Percentiles rank a stretch among this genome's conserved stretches.
These are phyloP conservation scores for Handroanthus guayacan DNA, from an alignment of 257 asterid genomes.

Conservation along the genomic window DNA sequence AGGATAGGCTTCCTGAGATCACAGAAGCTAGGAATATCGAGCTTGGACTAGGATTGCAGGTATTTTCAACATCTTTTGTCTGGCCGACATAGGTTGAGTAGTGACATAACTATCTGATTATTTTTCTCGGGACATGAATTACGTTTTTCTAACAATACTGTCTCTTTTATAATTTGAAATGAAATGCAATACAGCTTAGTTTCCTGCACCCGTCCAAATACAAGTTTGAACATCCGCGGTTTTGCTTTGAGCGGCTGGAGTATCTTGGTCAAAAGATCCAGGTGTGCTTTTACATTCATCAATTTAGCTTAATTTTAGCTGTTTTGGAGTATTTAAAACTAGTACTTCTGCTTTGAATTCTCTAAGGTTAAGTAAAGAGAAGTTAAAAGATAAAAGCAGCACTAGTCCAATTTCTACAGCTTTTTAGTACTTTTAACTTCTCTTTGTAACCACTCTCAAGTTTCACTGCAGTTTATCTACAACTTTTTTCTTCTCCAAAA, in stretches of 20 bases:
- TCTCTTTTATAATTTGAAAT: neutral
- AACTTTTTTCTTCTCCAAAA: no score
- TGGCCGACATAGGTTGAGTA: neutral
- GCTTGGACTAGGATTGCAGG: slow-evolving; percentile 99
- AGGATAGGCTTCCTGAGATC: slow-evolving; percentile 83
- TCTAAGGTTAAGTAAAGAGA: no score
- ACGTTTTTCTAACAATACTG: slow-evolving; percentile 10
- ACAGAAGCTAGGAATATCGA: slow-evolving; percentile 95
- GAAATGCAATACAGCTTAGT: slow-evolving; percentile 61
- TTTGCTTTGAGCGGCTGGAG: slow-evolving; percentile 95
- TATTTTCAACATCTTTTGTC: slow-evolving; percentile 37
- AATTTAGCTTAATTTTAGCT: neutral
- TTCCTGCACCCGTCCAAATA: slow-evolving; percentile 88
- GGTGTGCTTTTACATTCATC: slow-evolving; percentile 44
- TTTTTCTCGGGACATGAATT: neutral
- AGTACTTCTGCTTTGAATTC: no score
- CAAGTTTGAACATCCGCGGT: slow-evolving; percentile 94
- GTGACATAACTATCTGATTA: neutral
- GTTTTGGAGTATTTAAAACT: neutral
- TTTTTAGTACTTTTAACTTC: no score
- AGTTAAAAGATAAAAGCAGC: no score
- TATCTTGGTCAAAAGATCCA: slow-evolving; percentile 97
- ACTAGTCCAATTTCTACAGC: no score
- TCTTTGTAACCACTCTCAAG: no score
- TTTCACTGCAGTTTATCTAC: no score